phyloP scores from a whole-genome alignment of 257 asterid species.

The Anisodus tanguticus region DNA sequence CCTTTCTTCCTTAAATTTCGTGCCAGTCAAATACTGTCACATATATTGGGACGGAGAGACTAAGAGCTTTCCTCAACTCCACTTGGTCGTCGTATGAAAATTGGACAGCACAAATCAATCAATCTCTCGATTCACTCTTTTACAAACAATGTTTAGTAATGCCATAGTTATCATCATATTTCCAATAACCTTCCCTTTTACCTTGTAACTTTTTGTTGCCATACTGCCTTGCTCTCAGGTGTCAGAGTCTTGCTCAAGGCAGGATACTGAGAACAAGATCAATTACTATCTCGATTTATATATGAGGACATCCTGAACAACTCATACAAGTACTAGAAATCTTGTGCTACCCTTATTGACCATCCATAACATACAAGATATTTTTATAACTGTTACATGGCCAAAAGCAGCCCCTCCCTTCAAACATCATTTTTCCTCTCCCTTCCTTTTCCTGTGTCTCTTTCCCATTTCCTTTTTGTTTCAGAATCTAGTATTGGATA shows the following conservation, averaged over 20 bases:
- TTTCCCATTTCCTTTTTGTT: conserved; percentile 14
- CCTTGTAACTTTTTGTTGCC: conserved; percentile 10
- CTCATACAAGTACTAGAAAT: neutral
- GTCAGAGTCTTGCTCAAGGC: neutral
- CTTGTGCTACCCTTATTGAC: neutral
- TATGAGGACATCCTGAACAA: conserved; percentile 5
- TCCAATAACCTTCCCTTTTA: conserved; percentile 1
- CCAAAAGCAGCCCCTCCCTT: neutral
- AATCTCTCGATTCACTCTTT: conserved; percentile 7
- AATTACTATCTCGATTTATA: conserved; percentile 12
- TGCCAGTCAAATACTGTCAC: no score
- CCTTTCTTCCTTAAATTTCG: no score
- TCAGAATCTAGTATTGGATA: neutral
- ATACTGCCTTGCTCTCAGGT: neutral
- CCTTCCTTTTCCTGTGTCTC: conserved; percentile 13
- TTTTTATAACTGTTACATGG: neutral
- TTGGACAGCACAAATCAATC: neutral
- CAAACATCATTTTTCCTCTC: neutral
- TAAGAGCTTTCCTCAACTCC: conserved; percentile 24
- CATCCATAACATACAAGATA: neutral
- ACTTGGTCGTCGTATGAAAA: conserved; percentile 4
- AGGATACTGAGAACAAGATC: conserved; percentile 12
- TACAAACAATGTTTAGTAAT: neutral
- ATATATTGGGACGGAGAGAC: no score
- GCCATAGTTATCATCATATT: conserved; percentile 2